Base-by-base conservation (phyloP, 345 rosid genomes). In the Aegle marmelos region DNA sequence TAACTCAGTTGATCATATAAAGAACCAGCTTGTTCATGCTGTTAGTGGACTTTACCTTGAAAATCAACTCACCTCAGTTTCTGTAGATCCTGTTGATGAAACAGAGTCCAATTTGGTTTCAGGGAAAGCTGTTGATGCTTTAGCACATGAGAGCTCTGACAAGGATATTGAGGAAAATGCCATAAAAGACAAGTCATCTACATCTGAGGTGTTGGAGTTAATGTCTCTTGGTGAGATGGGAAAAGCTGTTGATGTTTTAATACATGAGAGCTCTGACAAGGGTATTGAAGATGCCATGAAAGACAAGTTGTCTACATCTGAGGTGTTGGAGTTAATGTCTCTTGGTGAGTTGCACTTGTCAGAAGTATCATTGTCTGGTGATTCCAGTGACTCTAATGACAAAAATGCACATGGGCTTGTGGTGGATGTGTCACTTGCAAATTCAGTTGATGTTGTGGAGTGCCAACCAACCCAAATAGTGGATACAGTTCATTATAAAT, bases 161-260 rank as follows among this genome's bases (percentile, higher is more conserved):
- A n/a, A 31, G 21, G 62, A 25, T 16, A 21, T 31, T 10, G 89
- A 85, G 70, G 88, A 80, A 80, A 76, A 34, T 82, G 64, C 58
- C 54, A 45, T 41, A 62, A 76, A 28, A 34, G 86, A 89, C 39
- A 67, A 69, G 56, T 54, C 72, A 34, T 68, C 77, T 62, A 67
- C 67, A 25, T 68, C 79, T 36, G 73, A 69, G 25, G 79, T 59
- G 19, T 37, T 73, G 65, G 84, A 79, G 37, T 78, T 69, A 61
- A 65, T 27, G 9, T n/a, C 80, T 31, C 39, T 34, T 62, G 75
- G 2, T 36, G 76, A 65, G 73, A 84, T 80, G n/a, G 79, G 64
- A 25, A 66, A 78, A 66, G 24, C 45, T 22, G 76, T 41, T 63
- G 75, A 78, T 68, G 68, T 27, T 83, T 79, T 64, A 1, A 70